phyloP scores from a whole-genome alignment of 306 rosid species.

The Carpinus fangiana region DNA sequence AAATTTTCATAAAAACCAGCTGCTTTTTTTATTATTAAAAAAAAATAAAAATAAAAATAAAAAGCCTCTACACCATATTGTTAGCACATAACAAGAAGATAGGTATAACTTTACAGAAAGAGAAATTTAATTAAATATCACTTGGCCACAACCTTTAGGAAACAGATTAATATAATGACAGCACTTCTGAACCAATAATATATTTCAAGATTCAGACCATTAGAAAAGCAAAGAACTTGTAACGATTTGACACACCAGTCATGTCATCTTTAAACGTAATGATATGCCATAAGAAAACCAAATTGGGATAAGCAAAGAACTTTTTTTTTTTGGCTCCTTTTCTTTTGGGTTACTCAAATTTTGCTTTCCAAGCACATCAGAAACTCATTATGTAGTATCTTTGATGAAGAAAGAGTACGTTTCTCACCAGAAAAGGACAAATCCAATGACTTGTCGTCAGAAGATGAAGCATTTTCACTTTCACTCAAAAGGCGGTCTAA shows the following conservation, averaged over 20 bases:
- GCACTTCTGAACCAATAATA: neutral
- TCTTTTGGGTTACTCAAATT: neutral
- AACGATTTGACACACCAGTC: neutral
- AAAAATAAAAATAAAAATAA: neutral
- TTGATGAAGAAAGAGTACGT: neutral
- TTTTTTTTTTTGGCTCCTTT: neutral
- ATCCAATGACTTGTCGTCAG: conserved; percentile 54
- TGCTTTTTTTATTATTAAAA: no score
- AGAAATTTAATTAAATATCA: no score
- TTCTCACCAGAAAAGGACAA: conserved; percentile 45
- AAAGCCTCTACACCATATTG: neutral
- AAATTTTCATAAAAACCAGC: neutral
- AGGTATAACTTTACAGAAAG: neutral
- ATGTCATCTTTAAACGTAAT: neutral
- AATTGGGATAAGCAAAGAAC: neutral
- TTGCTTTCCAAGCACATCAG: neutral
- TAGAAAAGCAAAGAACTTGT: neutral
- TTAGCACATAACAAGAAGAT: neutral
- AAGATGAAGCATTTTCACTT: conserved; percentile 40
- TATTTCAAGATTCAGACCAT: neutral
- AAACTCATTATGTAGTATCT: neutral
- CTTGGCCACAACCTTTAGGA: neutral
- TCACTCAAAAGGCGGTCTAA: conserved; percentile 50
- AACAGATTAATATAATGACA: neutral
- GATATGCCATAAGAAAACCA: neutral